Base-by-base conservation (phyloP, 768 basidiomycete species). In the Termitomyces bulborhizus region DNA sequence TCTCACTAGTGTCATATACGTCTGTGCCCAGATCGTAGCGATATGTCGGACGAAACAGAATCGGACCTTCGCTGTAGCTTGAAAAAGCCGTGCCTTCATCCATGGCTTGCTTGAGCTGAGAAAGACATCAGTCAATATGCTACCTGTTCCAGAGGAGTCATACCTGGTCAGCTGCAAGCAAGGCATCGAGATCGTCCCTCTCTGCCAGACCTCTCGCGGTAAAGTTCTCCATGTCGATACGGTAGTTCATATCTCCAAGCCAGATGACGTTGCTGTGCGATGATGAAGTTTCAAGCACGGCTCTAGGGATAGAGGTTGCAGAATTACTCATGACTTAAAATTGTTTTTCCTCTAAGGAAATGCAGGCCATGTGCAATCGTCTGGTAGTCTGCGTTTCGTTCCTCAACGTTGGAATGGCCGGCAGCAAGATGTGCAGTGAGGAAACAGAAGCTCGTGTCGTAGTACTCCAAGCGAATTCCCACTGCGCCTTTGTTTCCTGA, bases 401-500 rank as follows among this genome's bases (percentile, higher is more conserved):
- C 97, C 34, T 88, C 86, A 3, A 93, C 76, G 63, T 96, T 96
- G 6, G 80, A 66, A 64, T 97, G 94, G 6, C 97, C 97, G n/a
- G 97, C 95, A 15, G 97, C 95, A 41, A 98, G 79, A 69, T 98
- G 97, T 3, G 92, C 93, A 8, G 96, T 98, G 58, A 99, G 68
- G 72, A 98, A 95, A 71, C 97, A 99, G 63, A 98, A 88, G 54
- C 82, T 88, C 8, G 95, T 90, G 65, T 95, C 93, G 60, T 90
- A 79, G 63, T 91, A 92, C 29, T 98, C 90, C 49, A 99, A 74
- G 12, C 97, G 86, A 59, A 99, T 92, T 6, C 88, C 94, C 12
- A 96, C 90, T 1, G 93, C 97, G 18, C 97, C 97, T 73, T 99
- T 96, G 73, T 96, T 96, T 29, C 94, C 97, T 0, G 93, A 93